Conservation (phyloP, 2,329 filamentous ascomycete genomes). For the Colletotrichum noveboracense region DNA sequence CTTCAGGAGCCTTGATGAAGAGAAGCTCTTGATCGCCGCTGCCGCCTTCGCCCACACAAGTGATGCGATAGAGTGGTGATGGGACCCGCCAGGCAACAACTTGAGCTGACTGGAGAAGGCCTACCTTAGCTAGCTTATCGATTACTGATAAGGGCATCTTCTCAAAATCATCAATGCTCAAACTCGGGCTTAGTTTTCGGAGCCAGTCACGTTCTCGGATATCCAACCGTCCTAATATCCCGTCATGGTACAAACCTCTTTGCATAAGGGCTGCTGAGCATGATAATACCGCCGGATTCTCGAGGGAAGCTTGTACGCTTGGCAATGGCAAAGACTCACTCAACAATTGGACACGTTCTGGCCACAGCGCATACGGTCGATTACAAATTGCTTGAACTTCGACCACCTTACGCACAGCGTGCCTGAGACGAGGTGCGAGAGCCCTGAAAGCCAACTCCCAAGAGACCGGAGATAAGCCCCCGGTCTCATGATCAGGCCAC, state of each 20-base stretch:
- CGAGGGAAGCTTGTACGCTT: neutral
- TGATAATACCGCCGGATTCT: neutral
- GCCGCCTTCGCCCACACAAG: neutral
- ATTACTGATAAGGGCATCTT: neutral
- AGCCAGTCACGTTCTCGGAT: neutral
- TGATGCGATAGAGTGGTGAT: neutral
- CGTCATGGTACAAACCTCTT: neutral
- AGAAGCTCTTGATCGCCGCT: neutral
- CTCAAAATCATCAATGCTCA: neutral
- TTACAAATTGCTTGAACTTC: fast-evolving
- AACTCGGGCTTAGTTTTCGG: fast-evolving
- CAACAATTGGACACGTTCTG: fast-evolving
- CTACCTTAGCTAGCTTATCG: fast-evolving
- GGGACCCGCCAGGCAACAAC: neutral
- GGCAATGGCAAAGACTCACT: neutral
- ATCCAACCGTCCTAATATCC: neutral
- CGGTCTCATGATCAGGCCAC: neutral
- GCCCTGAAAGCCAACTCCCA: neutral
- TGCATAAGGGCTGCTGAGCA: neutral
- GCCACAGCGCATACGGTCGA: neutral
- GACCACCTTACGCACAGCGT: neutral
- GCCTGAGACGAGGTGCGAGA: neutral
- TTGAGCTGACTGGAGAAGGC: neutral
- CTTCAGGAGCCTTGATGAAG: neutral
- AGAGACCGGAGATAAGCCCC: neutral